Conservation (phyloP, 1,284 basidiomycete genomes). For the Xerocomus amazonicus region DNA sequence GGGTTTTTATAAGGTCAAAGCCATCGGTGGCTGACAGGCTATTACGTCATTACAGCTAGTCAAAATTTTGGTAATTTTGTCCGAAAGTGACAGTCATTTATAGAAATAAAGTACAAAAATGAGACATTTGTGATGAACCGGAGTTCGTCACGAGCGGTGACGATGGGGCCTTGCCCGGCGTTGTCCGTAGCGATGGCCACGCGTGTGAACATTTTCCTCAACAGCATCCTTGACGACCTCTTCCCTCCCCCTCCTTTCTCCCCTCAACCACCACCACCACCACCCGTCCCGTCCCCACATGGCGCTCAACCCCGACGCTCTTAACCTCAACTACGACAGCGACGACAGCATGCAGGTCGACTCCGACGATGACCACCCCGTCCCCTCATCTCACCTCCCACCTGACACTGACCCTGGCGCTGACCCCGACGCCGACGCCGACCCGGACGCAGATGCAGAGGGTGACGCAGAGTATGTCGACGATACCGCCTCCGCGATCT, state of each 20-base stretch:
- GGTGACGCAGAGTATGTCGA: slow-evolving; percentile 38
- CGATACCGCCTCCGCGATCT: slow-evolving; percentile 26
- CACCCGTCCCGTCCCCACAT: slow-evolving; percentile 31
- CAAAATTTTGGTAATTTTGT: no score
- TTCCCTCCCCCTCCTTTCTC: slow-evolving; percentile 30
- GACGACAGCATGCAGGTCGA: slow-evolving; percentile 47
- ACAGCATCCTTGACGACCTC: slow-evolving; percentile 61
- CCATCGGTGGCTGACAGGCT: background rate
- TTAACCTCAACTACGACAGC: slow-evolving; percentile 37
- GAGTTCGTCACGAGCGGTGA: slow-evolving; percentile 52
- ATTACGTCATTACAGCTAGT: slow-evolving; percentile 17
- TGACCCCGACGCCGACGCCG: slow-evolving; percentile 38
- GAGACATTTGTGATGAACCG: slow-evolving; percentile 19
- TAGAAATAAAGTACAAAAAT: slow-evolving; percentile 10
- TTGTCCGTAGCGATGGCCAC: slow-evolving; percentile 70
- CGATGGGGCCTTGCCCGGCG: slow-evolving; percentile 64
- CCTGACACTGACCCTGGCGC: slow-evolving; percentile 36
- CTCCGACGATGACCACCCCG: slow-evolving; percentile 38
- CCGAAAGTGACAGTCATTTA: background rate
- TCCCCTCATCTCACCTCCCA: slow-evolving; percentile 20
- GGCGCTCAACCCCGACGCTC: slow-evolving; percentile 37
- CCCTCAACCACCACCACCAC: slow-evolving; percentile 31
- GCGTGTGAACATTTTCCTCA: slow-evolving; percentile 67
- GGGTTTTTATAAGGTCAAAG: no score
- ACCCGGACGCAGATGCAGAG: slow-evolving; percentile 35